Conservation (phyloP, 2,329 filamentous ascomycete genomes). For the Shiraia sp. region DNA sequence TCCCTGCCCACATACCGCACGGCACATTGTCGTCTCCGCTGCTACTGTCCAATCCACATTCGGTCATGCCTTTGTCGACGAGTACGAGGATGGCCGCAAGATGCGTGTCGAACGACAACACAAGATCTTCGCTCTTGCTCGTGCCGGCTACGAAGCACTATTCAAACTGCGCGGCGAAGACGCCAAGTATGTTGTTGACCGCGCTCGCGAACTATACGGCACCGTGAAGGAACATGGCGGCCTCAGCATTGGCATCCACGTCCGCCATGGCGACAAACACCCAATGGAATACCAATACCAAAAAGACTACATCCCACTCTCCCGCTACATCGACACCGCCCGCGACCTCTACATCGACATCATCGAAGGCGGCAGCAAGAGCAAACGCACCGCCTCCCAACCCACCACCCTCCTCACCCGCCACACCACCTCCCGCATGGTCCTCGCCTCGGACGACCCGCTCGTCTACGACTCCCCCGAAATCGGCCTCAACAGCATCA, state of each 20-base stretch:
- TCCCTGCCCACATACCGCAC: slow-evolving; percentile 76
- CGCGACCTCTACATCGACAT: slow-evolving; percentile 57
- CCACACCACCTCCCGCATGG: slow-evolving; percentile 48
- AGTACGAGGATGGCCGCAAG: slow-evolving; percentile 56
- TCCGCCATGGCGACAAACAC: slow-evolving; percentile 78
- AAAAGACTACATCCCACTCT: slow-evolving; percentile 75
- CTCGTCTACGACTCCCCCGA: slow-evolving; percentile 70
- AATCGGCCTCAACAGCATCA: slow-evolving; percentile 55
- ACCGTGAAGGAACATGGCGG: slow-evolving; percentile 52
- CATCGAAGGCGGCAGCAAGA: slow-evolving; percentile 44
- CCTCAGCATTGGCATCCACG: slow-evolving; percentile 71
- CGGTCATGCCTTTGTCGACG: slow-evolving; percentile 60
- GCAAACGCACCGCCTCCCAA: slow-evolving; percentile 5
- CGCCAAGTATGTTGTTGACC: slow-evolving; percentile 63
- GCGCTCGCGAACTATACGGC: slow-evolving; percentile 60
- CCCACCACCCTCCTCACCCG: slow-evolving; percentile 19
- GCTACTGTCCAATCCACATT: slow-evolving; percentile 69
- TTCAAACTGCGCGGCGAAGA: slow-evolving; percentile 72
- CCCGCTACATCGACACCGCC: slow-evolving; percentile 67
- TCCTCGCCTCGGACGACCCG: slow-evolving; percentile 82
- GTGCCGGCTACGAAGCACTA: slow-evolving; percentile 71
- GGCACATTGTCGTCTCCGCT: slow-evolving; percentile 73
- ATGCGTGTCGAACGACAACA: slow-evolving; percentile 58
- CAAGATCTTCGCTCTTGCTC: slow-evolving; percentile 69
- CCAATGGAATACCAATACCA: slow-evolving; percentile 77